These are phyloP conservation scores for Wilhelminamyces savonicus DNA, from an alignment of 805 yeast species.

Conservation along the genomic window DNA sequence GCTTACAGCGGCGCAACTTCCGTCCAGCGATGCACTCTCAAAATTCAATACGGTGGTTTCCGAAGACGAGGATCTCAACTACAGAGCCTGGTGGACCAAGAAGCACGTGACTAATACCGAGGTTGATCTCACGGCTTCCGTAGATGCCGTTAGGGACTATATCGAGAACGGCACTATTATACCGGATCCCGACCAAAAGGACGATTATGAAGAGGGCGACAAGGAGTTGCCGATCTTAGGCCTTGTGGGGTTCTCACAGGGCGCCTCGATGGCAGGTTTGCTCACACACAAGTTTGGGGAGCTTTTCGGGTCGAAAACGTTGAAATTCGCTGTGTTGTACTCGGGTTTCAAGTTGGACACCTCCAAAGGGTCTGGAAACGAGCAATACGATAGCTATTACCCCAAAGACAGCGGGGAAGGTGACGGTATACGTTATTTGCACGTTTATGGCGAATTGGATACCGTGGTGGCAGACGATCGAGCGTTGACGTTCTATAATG, in stretches of 20 bases:
- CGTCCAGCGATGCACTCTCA: conserved; percentile 56
- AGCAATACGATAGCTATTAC: conserved; percentile 17
- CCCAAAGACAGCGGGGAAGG: conserved; percentile 12
- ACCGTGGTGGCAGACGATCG: conserved; percentile 76
- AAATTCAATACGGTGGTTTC: conserved; percentile 39
- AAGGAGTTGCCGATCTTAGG: conserved; percentile 67
- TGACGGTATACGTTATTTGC: conserved; percentile 41
- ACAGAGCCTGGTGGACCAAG: conserved; percentile 76
- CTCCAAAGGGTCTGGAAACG: conserved; percentile 16
- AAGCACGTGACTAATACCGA: conserved; percentile 38
- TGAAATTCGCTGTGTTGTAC: conserved; percentile 72
- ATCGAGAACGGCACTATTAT: conserved; percentile 51
- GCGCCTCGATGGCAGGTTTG: conserved; percentile 81
- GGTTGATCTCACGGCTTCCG: conserved; percentile 42
- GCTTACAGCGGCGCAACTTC: conserved; percentile 64
- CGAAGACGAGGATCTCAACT: conserved; percentile 25
- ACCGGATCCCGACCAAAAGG: conserved; percentile 18
- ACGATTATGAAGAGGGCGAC: conserved; percentile 13
- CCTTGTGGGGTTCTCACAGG: conserved; percentile 87
- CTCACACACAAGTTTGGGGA: conserved; percentile 54
- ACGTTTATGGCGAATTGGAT: conserved; percentile 81
- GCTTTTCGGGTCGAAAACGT: conserved; percentile 33
- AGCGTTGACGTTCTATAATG: conserved; percentile 49
- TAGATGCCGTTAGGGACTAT: conserved; percentile 42
- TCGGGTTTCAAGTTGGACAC: conserved; percentile 51